Base-by-base conservation (phyloP, 495 filamentous ascomycete species). In the Hyaloscypha hepaticicola region DNA sequence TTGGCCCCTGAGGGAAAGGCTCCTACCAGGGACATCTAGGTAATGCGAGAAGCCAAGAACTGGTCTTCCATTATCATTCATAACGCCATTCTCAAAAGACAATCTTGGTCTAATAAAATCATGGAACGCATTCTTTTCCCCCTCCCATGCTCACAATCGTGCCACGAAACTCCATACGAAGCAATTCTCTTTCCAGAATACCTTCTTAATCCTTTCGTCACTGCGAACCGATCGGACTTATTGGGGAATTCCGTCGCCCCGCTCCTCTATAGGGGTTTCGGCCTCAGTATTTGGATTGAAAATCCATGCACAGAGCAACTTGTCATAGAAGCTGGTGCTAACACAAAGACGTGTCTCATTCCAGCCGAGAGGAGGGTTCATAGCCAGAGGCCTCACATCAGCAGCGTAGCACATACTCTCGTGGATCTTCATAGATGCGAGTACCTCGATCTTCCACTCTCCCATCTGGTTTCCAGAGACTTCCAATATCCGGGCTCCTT, bases 331-430 rank as follows among this genome's bases (percentile, higher is more conserved):
- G 76, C 93, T 97, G 25, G 90, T 93, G 27, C 90, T 93, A 11
- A 96, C 80, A 67, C 85, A 80, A 3, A 82, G 71, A 55, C 63
- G 73, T 61, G 59, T 41, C 24, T 27, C 45, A 56, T 29, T 53
- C 25, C 21, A 51, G 34, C 33, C 25, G 63, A 65, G 9, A 55
- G 33, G 41, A 33, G 19, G 48, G 27, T 60, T 66, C 63, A 65
- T 64, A 28, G 41, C 55, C 26, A 64, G 69, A 16, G 80, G 77
- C 76, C 87, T 85, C 28, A 89, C 83, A 78, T 92, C 92, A 65
- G 90, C 90, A 16, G 88, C 94, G 75, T 99, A 99, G 70, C 94
- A 95, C 94, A 98, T 96, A 73, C 92, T 97, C 77, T 91, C 79
- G 76, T 97, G 92, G 73, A 93, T 91, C 61, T 90, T 90, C 70